Conservation (phyloP, 768 basidiomycete species). For the Auriscalpium microsporum region DNA sequence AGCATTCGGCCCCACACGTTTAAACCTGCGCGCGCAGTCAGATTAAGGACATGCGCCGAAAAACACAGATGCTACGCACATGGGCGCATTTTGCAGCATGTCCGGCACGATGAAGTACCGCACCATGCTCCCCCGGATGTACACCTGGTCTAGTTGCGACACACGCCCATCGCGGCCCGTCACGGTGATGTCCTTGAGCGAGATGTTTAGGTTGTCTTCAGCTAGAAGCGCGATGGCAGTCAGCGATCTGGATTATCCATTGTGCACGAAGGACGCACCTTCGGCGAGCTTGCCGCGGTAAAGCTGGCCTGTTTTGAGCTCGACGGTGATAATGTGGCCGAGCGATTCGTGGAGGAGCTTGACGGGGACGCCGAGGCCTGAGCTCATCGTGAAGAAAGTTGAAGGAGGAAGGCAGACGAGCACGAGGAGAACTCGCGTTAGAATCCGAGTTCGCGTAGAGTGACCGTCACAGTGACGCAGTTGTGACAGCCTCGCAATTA, state of each 20-base stretch:
- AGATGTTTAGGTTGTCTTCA: constrained; percentile 97
- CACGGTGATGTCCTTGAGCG: constrained; percentile 92
- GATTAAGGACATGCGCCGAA: not conserved
- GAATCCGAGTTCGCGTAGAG: too few relatives aligned
- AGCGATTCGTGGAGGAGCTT: constrained; percentile 95
- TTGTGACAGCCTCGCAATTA: too few relatives aligned
- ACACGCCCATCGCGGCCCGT: constrained; percentile 97
- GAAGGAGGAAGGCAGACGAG: not conserved
- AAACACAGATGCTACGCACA: constrained; percentile 47
- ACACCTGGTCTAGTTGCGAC: constrained; percentile 97
- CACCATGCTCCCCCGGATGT: constrained; percentile 97
- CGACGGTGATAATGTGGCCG: constrained; percentile 95
- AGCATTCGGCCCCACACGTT: constrained; percentile 94
- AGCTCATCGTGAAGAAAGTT: constrained; percentile 29
- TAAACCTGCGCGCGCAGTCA: constrained; percentile 64
- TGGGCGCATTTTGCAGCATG: constrained; percentile 98
- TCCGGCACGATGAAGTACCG: constrained; percentile 99
- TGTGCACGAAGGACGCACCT: constrained; percentile 43
- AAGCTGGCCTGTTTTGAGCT: constrained; percentile 94
- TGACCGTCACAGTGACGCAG: too few relatives aligned
- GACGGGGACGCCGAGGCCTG: constrained; percentile 84
- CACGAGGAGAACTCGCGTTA: not conserved
- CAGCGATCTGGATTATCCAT: not conserved
- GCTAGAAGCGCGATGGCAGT: constrained; percentile 42
- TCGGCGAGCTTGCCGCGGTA: constrained; percentile 97